phyloP scores from a whole-genome alignment of 495 filamentous ascomycete species.

The Acidomyces sp. region DNA sequence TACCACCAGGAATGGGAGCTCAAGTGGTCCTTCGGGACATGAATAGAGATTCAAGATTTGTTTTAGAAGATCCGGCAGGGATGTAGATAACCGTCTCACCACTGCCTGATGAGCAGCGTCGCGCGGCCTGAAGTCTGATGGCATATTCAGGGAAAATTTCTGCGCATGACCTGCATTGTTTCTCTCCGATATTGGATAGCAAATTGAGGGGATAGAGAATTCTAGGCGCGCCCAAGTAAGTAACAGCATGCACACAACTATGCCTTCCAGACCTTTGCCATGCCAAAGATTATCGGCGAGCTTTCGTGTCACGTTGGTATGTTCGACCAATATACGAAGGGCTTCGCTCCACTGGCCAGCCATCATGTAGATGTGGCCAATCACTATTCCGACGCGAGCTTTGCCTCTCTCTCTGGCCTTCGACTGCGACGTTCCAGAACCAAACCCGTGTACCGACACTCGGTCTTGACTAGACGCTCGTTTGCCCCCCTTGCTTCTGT shows the following conservation, averaged over 20 bases:
- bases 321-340: conserved; percentile 70
- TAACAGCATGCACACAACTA: conserved; percentile 68
- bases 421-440: conserved; percentile 57
- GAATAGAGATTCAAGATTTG: conserved; percentile 73
- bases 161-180: background rate
- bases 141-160: conserved; percentile 9
- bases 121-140: conserved; percentile 3
- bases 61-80: conserved; percentile 64
- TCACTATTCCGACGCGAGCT: conserved; percentile 62
- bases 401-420: conserved; percentile 70
- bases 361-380: conserved; percentile 76
- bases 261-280: conserved; percentile 83
- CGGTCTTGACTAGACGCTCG: conserved; percentile 55
- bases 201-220: conserved; percentile 52
- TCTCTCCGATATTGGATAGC: conserved; percentile 14
- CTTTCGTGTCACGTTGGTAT: conserved; percentile 59
- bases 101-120: conserved; percentile 20
- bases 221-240: conserved; percentile 75
- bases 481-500: conserved; percentile 19
- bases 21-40: conserved; percentile 30
- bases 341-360: conserved; percentile 86
- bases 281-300: conserved; percentile 92
- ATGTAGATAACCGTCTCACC: conserved; percentile 46
- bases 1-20: conserved; percentile 21
- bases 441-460: conserved; percentile 73